phyloP scores from a whole-genome alignment of 1,284 basidiomycete genomes.

The Ceratobasidium sp. region DNA sequence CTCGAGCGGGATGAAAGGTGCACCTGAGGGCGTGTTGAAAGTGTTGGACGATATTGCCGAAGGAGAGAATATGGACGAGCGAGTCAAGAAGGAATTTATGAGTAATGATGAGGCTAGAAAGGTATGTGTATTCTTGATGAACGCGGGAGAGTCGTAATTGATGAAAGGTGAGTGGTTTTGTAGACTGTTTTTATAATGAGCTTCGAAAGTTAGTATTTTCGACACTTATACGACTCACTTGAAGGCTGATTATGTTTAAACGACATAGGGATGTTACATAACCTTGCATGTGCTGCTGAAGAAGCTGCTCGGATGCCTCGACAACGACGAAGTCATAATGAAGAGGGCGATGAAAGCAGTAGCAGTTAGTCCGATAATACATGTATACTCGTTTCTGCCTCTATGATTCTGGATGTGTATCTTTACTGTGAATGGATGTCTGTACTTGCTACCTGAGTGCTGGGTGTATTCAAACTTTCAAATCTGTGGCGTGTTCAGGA shows the following conservation, averaged over 20 bases:
- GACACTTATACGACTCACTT: neutral
- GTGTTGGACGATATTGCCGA: conserved; percentile 67
- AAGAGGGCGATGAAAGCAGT: neutral
- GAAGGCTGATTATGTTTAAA: neutral
- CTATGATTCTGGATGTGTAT: neutral
- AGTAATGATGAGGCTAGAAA: conserved; percentile 66
- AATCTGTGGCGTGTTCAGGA: no score
- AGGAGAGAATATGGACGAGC: conserved; percentile 59
- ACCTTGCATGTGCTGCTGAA: conserved; percentile 41
- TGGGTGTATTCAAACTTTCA: no score
- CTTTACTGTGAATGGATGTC: no score
- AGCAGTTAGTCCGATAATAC: no score
- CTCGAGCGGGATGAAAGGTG: conserved; percentile 47
- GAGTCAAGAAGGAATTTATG: conserved; percentile 65
- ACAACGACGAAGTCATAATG: neutral
- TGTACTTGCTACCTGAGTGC: no score
- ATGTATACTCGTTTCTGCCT: neutral
- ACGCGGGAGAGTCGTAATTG: conserved; percentile 5
- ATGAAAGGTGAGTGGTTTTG: neutral
- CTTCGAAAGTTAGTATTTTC: conserved; percentile 66
- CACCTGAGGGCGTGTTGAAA: conserved; percentile 61
- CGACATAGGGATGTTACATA: conserved; percentile 43
- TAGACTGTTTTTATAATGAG: conserved; percentile 68
- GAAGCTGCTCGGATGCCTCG: conserved; percentile 30
- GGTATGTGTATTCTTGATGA: conserved; percentile 57